phyloP scores from a whole-genome alignment of 192 early-diverging fungal genomes.

The Backusella circina region DNA sequence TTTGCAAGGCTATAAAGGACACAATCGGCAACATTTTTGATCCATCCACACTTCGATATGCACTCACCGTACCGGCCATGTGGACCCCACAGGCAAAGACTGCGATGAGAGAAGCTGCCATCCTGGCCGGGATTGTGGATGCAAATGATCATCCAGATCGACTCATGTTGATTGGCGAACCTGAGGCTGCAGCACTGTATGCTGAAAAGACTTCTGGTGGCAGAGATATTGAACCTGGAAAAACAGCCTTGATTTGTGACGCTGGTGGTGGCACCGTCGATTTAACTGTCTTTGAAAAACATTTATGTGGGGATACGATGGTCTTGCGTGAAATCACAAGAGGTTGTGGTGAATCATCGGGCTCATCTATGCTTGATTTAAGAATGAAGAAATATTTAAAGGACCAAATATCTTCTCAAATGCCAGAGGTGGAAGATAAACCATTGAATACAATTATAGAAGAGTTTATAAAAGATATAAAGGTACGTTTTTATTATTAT shows the following conservation, averaged over 20 bases:
- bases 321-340: slow-evolving; percentile 44
- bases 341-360: slow-evolving; percentile 50
- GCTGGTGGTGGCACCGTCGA: slow-evolving; percentile 56
- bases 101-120: slow-evolving; percentile 43
- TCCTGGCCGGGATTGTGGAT: slow-evolving; percentile 37
- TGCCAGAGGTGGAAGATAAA: slow-evolving; percentile 8
- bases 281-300: slow-evolving; percentile 19
- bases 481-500: slow-evolving; percentile 15
- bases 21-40: slow-evolving; percentile 29
- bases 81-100: slow-evolving; percentile 45
- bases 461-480: slow-evolving; percentile 42
- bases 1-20: slow-evolving; percentile 13
- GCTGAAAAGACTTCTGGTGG: slow-evolving; percentile 39
- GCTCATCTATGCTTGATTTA: slow-evolving; percentile 43
- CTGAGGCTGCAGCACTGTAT: slow-evolving; percentile 49
- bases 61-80: slow-evolving; percentile 50
- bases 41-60: slow-evolving; percentile 36
- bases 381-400: slow-evolving; percentile 43
- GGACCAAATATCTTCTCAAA: slow-evolving; percentile 32
- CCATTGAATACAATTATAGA: slow-evolving; percentile 29
- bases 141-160: slow-evolving; percentile 40
- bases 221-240: slow-evolving; percentile 36
- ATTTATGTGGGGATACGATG: background rate
- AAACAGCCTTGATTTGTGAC: slow-evolving; percentile 48
- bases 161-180: slow-evolving; percentile 33